Conservation (phyloP, 257 asterid species). For the Paulownia fortunei region DNA sequence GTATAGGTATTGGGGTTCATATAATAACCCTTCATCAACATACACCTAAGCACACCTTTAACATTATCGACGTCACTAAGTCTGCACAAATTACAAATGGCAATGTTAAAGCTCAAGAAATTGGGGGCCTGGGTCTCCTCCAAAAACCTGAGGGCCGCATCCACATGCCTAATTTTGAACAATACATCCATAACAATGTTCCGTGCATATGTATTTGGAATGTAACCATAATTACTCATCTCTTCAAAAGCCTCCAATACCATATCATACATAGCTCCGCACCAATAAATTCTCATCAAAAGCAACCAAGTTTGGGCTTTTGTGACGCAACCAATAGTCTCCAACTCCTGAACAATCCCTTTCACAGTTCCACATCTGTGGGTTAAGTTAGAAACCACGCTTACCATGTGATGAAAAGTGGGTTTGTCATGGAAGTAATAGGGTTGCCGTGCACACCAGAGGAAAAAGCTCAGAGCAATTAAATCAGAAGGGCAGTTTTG, state of each 20-base stretch:
- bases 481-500: constrained; percentile 66
- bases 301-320: constrained; percentile 72
- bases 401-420: constrained; percentile 60
- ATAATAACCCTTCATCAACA: constrained; percentile 62
- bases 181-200: constrained; percentile 70
- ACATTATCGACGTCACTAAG: constrained; percentile 54
- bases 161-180: constrained; percentile 56
- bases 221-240: constrained; percentile 53
- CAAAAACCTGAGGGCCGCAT: constrained; percentile 58
- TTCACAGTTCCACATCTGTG: constrained; percentile 48
- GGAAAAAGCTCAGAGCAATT: constrained; percentile 58
- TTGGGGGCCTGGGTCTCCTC: constrained; percentile 57
- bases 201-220: constrained; percentile 64
- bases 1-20: constrained; percentile 62
- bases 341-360: constrained; percentile 53
- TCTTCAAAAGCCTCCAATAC: constrained; percentile 60
- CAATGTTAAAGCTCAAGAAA: constrained; percentile 73
- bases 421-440: constrained; percentile 67
- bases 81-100: constrained; percentile 69
- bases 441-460: constrained; percentile 79
- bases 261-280: constrained; percentile 65
- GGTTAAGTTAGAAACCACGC: constrained; percentile 60
- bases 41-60: constrained; percentile 46
- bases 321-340: constrained; percentile 51
- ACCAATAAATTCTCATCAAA: constrained; percentile 76